These are phyloP conservation scores for Moniliella sp. DNA, from an alignment of 1,284 basidiomycete species.

Conservation along the genomic window DNA sequence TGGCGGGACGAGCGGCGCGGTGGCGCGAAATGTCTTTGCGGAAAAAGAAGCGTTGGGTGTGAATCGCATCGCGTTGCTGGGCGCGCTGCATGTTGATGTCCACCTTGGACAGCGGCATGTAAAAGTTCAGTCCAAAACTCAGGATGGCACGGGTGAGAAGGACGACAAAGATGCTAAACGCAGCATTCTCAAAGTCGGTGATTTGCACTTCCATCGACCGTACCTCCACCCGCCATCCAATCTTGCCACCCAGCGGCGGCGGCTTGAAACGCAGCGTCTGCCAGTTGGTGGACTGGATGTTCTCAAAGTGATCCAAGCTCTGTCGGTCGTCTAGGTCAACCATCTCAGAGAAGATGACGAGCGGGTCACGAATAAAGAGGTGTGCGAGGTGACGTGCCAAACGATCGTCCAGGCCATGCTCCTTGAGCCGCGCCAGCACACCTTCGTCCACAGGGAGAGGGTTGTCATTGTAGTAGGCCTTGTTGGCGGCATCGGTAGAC, in stretches of 20 bases:
- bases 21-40: conserved; percentile 51
- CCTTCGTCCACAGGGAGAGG: conserved; percentile 54
- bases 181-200: conserved; percentile 96
- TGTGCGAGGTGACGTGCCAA: conserved; percentile 81
- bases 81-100: conserved; percentile 88
- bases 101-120: conserved; percentile 89
- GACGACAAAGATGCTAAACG: conserved; percentile 80
- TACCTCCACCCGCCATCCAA: conserved; percentile 99
- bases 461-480: conserved; percentile 79
- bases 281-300: conserved; percentile 98
- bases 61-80: conserved; percentile 60
- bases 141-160: conserved; percentile 80
- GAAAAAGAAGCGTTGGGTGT: conserved; percentile 62
- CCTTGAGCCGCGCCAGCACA: conserved; percentile 42
- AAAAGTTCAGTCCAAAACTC: conserved; percentile 73
- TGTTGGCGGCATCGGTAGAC: conserved; percentile 62
- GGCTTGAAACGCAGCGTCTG: conserved; percentile 97
- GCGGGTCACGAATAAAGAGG: conserved; percentile 92
- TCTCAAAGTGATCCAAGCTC: conserved; percentile 94
- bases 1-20: conserved; percentile 36
- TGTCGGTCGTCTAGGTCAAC: conserved; percentile 69
- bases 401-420: conserved; percentile 47
- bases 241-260: conserved; percentile 57
- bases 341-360: conserved; percentile 83
- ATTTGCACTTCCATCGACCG: conserved; percentile 95